phyloP scores from a whole-genome alignment of 176 grass and related monocot species.

The Rhipidocladum racemiflorum region DNA sequence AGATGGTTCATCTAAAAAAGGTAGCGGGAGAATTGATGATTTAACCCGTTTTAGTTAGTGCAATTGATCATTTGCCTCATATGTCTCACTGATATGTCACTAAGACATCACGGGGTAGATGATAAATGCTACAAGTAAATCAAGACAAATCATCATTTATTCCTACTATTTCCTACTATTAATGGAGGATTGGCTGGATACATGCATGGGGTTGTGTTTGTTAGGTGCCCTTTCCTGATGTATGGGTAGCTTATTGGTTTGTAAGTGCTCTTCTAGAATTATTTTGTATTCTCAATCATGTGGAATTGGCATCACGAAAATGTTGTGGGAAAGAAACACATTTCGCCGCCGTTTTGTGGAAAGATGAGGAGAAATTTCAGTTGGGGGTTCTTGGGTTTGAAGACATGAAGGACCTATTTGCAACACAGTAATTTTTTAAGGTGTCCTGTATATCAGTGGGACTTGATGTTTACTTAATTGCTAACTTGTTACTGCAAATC shows the following conservation, averaged over 20 bases:
- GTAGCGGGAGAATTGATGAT: too few species aligned
- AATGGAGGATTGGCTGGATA: background rate
- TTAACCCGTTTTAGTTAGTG: too few species aligned
- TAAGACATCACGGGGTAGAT: too few species aligned
- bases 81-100: too few species aligned
- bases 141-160: too few species aligned
- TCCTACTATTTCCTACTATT: too few species aligned
- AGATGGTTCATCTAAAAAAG: too few species aligned
- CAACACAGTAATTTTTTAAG: background rate
- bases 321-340: background rate
- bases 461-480: background rate
- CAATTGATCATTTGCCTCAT: too few species aligned
- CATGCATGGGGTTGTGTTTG: background rate
- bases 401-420: background rate
- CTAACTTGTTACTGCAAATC: background rate
- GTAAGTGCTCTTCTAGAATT: background rate
- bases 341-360: background rate
- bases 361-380: background rate
- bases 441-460: background rate
- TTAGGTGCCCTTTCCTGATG: background rate
- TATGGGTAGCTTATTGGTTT: background rate
- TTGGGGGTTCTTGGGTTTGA: background rate
- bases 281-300: background rate
- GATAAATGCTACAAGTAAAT: too few species aligned
- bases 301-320: background rate